Evolutionary conservation across 2,329 filamentous ascomycete genomes (phyloP), one percentile per base, ranked within the genome.

Genomic region (Beauveria caledonica): DNA sequence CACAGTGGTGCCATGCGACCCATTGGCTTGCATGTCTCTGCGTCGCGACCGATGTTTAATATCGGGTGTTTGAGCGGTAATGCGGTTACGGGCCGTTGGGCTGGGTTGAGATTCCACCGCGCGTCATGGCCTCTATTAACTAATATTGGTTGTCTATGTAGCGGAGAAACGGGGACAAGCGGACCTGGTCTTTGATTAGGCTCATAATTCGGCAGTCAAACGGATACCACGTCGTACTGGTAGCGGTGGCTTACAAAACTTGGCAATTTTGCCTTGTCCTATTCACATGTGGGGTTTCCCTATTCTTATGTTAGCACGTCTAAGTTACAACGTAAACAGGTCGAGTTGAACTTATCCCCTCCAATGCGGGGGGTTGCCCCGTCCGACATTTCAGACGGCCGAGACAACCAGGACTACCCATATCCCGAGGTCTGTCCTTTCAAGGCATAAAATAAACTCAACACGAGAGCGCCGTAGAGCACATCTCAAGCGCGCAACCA

Each of bases 271-370:
- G 33, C 13, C 33, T 2, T 55, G 4, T 2, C 39, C 5, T 25
- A 29, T 55, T 33, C 13, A 17, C 25, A 53, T 15, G 13, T 33
- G 21, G 29, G 8, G 19, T 40, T 39, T 36, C 33, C 33, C 55
- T 58, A 33, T 39, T 23, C 1, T 36, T 3, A 23, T 58, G 15
- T 58, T 58, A 58, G 56, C 56, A 58, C 11, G 15, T 15, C 6
- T 4, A n/a, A n/a, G n/a, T n/a, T 33, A 2, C 29, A 39, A 42
- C 11, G 45, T n/a, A 40, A 62, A 52, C 48, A 51, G 60, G 62
- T 58, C 48, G 62, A 66, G 64, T 61, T 15, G 66, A 65, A 82
- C 80, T 81, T 81, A 82, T 82, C 80, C 77, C 75, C 76, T 71
- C 63, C 60, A 57, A 59, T 64, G 64, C 67, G 72, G 74, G 74